These are phyloP conservation scores for Colletotrichum godetiae DNA, from an alignment of 2,329 filamentous ascomycete genomes.

Conservation along the genomic window DNA sequence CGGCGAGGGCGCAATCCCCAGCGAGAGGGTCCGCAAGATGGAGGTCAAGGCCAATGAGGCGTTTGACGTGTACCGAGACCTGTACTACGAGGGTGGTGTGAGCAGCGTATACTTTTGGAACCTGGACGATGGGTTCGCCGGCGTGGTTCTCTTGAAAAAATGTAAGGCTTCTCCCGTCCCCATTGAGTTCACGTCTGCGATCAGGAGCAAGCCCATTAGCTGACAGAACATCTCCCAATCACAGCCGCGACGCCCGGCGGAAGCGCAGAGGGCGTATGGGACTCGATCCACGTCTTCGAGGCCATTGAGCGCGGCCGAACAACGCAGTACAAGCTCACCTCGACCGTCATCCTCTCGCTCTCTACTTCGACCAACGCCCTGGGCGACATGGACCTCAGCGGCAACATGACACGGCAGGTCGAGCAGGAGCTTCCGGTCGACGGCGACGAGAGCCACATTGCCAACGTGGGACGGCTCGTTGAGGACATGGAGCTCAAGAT, in stretches of 20 bases:
- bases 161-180: conserved; percentile 59
- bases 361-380: conserved; percentile 70
- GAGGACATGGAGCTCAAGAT: conserved; percentile 99
- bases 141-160: conserved; percentile 96
- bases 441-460: conserved; percentile 91
- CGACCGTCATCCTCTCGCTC: conserved; percentile 93
- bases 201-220: background rate
- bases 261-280: conserved; percentile 86
- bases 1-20: conserved; percentile 86
- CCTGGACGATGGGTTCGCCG: conserved; percentile 96
- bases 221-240: background rate
- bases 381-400: conserved; percentile 90
- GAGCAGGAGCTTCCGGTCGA: conserved; percentile 92
- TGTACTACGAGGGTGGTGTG: conserved; percentile 97
- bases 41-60: conserved; percentile 95
- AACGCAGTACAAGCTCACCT: conserved; percentile 97
- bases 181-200: background rate
- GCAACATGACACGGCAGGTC: conserved; percentile 97
- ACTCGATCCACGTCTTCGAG: conserved; percentile 99
- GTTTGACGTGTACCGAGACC: conserved; percentile 94
- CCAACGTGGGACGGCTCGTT: conserved; percentile 92
- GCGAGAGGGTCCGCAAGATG: conserved; percentile 91
- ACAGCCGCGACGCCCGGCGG: conserved; percentile 74
- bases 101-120: conserved; percentile 99
- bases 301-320: conserved; percentile 91